Evolutionary conservation across 164 flowering plant genomes (phyloP), one percentile per base, ranked within the genome.

Genomic region (Liriodendron chinense): DNA sequence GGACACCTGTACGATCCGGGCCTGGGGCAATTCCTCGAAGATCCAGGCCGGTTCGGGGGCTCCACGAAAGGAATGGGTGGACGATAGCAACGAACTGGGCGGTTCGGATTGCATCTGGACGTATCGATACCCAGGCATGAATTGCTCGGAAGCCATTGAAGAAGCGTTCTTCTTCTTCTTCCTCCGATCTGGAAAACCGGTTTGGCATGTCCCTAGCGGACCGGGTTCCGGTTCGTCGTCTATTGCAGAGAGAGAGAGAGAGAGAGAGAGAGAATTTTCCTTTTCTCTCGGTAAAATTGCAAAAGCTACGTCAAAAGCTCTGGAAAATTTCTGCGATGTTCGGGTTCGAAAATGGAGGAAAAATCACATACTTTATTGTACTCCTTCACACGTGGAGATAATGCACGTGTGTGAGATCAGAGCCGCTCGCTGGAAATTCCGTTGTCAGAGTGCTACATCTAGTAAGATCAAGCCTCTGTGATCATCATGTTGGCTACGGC

Each of bases 21-120:
- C 95, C 71, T 77, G 77, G 1, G 98, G 98, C 79, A 94, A 81
- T 83, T 93, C 97, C 34, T 93, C 97, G 78, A 94, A 91, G 74
- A 94, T 88, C 72, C 77, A 47, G 12, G 7, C n/a, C 56, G 9
- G 49, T 28, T 68, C 77, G 8, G 26, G 3, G 18, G 57, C 72
- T 20, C n/a, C 66, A 20, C 66, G 26, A 24, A 28, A 68, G 25
- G 77, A 75, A n/a, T 69, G 56, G 28, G 69, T 22, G 20, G 77
- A 53, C 16, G 59, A 53, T 0, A 53, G 59, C 13, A 53, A 53
- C 59, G 59, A 53, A 53, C 16, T 12, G 18, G 59, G 0, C 18
- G 18, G 72, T 50, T 76, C 78, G 16, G 74, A 71, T 70, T 62
- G 69, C 69, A 63, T 70, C 21, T 70, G 78, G 49, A 48, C 57